A percentile compares a stretch with the other conserved stretches of the same genome.
phyloP scores from a whole-genome alignment of 1,284 basidiomycete species.

The Bjerkandera adusta region DNA sequence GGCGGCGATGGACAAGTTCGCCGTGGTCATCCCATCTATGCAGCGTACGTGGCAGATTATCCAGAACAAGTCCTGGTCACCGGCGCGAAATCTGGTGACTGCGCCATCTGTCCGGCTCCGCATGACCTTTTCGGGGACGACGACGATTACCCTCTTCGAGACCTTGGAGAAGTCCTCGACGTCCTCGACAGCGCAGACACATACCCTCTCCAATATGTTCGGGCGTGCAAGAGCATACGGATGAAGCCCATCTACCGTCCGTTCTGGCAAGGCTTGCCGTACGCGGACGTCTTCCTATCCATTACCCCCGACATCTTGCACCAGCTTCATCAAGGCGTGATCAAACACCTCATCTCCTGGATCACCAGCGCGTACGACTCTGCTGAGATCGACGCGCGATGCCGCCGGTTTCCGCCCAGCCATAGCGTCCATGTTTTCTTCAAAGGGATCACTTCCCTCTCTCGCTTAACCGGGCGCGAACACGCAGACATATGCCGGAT shows the following conservation, averaged over 20 bases:
- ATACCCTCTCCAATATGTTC: not conserved
- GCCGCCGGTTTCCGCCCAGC: constrained; percentile 18
- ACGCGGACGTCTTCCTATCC: constrained; percentile 31
- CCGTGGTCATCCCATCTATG: constrained; percentile 26
- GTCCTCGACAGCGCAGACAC: constrained; percentile 5
- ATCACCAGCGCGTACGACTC: constrained; percentile 9
- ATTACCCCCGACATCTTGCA: constrained; percentile 44
- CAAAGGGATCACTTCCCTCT: constrained; percentile 24
- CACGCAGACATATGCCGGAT: constrained; percentile 22
- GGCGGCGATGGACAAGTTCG: constrained; percentile 26
- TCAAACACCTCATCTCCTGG: constrained; percentile 32
- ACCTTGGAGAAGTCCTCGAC: constrained; percentile 1
- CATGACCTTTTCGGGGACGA: constrained; percentile 12
- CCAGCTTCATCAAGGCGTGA: constrained; percentile 36
- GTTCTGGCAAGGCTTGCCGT: constrained; percentile 37
- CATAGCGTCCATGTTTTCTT: constrained; percentile 21
- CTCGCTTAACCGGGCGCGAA: constrained; percentile 21
- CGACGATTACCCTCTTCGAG: not conserved
- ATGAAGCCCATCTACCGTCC: constrained; percentile 26
- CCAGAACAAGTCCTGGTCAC: constrained; percentile 28
- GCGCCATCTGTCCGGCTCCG: constrained; percentile 19
- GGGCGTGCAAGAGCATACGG: constrained; percentile 10
- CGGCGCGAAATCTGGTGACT: constrained; percentile 17
- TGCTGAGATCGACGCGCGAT: constrained; percentile 23
- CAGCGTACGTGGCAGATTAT: constrained; percentile 26